Percentiles rank a stretch among this genome's conserved stretches.
These are phyloP conservation scores for Plasmodium coatneyi DNA, from an alignment of 169 alveolate genomes.

Conservation along the genomic window DNA sequence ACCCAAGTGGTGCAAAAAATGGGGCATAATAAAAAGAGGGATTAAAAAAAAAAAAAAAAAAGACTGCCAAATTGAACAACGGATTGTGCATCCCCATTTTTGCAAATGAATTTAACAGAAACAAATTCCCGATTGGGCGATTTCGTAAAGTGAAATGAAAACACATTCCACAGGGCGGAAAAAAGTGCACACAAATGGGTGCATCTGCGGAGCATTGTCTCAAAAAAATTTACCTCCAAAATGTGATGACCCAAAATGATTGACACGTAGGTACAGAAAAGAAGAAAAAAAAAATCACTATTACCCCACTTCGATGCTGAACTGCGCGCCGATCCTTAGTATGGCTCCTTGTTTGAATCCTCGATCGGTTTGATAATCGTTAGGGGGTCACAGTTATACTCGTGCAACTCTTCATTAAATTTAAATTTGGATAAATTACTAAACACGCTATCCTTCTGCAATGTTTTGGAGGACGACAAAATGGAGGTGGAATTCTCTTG, in stretches of 20 bases:
- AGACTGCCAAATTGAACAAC: neutral
- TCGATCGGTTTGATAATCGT: conserved; percentile 56
- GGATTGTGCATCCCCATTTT: neutral
- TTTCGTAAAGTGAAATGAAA: neutral
- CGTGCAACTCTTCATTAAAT: conserved; percentile 59
- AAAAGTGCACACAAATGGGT: neutral
- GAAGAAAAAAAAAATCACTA: neutral
- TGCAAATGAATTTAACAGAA: neutral
- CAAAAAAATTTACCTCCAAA: neutral
- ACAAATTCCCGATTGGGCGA: neutral
- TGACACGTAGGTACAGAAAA: neutral
- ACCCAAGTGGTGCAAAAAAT: neutral
- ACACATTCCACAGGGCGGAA: neutral
- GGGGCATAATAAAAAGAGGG: neutral
- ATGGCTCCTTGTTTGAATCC: conserved; percentile 31
- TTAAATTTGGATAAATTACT: conserved; percentile 60
- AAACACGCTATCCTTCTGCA: conserved; percentile 58
- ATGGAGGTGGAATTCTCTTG: conserved; percentile 72
- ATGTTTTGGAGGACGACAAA: conserved; percentile 50
- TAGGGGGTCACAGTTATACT: conserved; percentile 59
- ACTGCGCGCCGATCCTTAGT: neutral
- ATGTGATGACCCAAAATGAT: neutral
- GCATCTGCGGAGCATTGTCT: neutral
- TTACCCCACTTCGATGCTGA: neutral
- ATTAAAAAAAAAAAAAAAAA: neutral